Evolutionary conservation across 345 rosid species (phyloP), one percentile per base, ranked within the genome.

Genomic region (Firmiana major): DNA sequence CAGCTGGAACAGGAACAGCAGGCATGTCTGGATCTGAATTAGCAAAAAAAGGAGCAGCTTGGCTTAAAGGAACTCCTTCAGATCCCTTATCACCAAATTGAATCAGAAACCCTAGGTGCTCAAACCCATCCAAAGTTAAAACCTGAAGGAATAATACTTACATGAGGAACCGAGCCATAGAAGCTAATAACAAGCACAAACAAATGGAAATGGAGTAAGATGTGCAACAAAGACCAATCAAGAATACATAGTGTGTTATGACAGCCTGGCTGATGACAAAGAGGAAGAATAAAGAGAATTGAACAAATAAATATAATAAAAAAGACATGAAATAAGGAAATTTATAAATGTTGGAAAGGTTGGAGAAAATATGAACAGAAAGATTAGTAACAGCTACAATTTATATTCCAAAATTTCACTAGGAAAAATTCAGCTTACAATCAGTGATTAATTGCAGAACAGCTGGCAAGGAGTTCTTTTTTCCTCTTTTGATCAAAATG

Each of bases 11-110:
- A 46, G 98, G 97, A 83, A 84, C 94, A 51, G 98, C 98, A 60
- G 98, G 99, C 99, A 94, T 97, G 86, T 91, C 99, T 10, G 99
- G 98, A 87, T 97, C 99, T 46, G 99, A 91, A 86, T 97, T 94
- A 66, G 99, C 97, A 43, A 94, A 97, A 89, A 97, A 94, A 0
- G 98, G 97, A 83, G 98, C 86, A 46, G 94, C 91, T 85, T 94
- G 96, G 85, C 93, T 89, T 83, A 97, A 75, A 48, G 96, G 87
- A 81, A 85, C 86, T 76, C 87, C 92, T 87, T 92, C 97, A 53
- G 90, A 82, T 79, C 90, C 97, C 84, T 88, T 97, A 71, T 92
- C 98, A 71, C 97, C 97, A 88, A 94, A 89, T 70, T 94, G 99
- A 84, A 97, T 68, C 76, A 97, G 92, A 86, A 94, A 89, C 42